Evolutionary conservation across 306 rosid species (phyloP).

Genomic region (Corylus heterophylla): DNA sequence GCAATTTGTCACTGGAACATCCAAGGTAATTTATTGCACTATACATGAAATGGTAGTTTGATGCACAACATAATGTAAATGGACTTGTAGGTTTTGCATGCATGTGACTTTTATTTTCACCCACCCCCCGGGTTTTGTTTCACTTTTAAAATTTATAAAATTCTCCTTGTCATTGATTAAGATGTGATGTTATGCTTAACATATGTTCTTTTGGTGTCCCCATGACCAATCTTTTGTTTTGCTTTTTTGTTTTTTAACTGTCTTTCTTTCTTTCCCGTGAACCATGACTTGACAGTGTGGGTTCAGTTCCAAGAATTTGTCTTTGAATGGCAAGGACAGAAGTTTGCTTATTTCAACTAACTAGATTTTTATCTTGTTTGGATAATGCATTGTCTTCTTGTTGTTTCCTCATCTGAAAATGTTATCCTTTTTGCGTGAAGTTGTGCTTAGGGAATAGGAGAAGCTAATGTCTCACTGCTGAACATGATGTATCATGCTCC

Average conservation of each 20-base stretch:
- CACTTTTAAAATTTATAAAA: background rate
- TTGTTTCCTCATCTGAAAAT: background rate
- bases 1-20: slow-evolving; percentile 99
- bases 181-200: background rate
- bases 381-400: background rate
- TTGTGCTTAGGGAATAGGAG: background rate
- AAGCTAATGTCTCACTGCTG: slow-evolving; percentile 3
- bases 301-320: background rate
- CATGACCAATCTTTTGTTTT: background rate
- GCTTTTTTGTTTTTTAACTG: background rate
- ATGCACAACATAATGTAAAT: background rate
- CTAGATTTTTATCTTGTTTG: background rate
- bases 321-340: background rate
- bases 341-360: background rate
- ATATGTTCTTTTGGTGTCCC: background rate
- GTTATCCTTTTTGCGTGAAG: slow-evolving; percentile 2
- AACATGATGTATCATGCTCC: slow-evolving; percentile 1
- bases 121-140: background rate
- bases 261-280: background rate
- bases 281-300: background rate
- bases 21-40: slow-evolving; percentile 63
- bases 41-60: slow-evolving; percentile 4
- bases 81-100: background rate
- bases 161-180: background rate
- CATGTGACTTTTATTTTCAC: background rate